Evolutionary conservation across 2,329 filamentous ascomycete species (phyloP), one percentile per base, ranked within the genome.

Genomic region (Hymenotorrendiella dingleyae): DNA sequence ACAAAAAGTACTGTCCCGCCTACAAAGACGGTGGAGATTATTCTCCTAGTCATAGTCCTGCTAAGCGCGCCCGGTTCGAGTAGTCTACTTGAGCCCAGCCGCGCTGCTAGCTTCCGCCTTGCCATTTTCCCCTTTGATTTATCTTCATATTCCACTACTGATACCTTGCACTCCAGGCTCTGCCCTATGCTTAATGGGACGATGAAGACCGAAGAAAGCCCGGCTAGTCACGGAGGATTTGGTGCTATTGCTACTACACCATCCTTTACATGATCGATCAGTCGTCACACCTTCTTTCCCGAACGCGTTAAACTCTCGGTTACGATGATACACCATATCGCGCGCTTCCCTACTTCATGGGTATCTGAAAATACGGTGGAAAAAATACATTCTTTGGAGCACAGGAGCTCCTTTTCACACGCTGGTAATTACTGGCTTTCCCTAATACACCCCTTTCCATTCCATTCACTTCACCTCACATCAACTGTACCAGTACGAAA

Each of bases 161-260:
- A n/a, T n/a, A 40, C 41, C 46, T 53, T 54, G 51, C 53, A 49
- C 57, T 50, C 61, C 73, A 88, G 82, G 64, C 76, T 90, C 57
- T 94, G 87, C 63, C 87, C 87, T 36, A 72, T 93, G 63, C 81
- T 94, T 49, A 94, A 94, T 61, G 87, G 88, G 40, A 86, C 84
- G 23, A 84, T 84, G 70, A 83, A 84, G 52, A 67, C 69, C 28
- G 73, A 76, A 53, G 74, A 73, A 49, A 68, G 69, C 44, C 66
- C 67, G n/a, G 67, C 68, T 27, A 76, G 79, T 48, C 71, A 78
- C 47, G 72, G 53, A 22, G 74, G 75, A 6, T 80, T 80, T 61
- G 76, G 76, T 45, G 72, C 74, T 42, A 54, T 59, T 30, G 40
- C 49, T 33, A 22, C 22, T 19, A 37, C 53, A 12, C 48, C 52